Base-by-base conservation (phyloP, 2,329 filamentous ascomycete genomes). In the Colletotrichum sp. region DNA sequence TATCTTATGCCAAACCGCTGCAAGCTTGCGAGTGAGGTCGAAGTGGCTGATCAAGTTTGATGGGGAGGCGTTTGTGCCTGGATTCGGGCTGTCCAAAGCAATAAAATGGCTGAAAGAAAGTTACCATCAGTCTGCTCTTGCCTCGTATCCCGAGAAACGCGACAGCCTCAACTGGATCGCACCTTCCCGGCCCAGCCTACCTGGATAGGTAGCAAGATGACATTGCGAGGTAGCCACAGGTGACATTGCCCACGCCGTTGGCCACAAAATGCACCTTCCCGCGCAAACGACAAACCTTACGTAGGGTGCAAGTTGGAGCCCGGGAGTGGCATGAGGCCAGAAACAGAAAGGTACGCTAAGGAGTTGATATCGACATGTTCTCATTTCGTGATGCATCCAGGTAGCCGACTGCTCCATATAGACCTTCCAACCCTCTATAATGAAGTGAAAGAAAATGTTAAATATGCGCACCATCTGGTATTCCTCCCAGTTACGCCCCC, bases 401-500 rank as follows among this genome's bases (percentile, higher is more conserved):
- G 65, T 34, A 52, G 58, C 65, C 58, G 65, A 68, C 56, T 52
- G 66, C 56, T 74, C 62, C 58, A 27, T 66, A 62, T 62, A 62
- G 64, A 18, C 62, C 69, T 60, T 27, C 70, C 43, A 48, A 71
- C 27, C 62, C 66, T 78, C 74, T 77, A 77, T 74, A 67, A 28
- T 72, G 71, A 72, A 77, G 70, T 43, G 64, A 67, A 77, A 68
- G 61, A 71, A 70, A 74, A 68, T 36, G 68, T 55, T 30, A 65
- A 77, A 61, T 25, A 70, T 28, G 69, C 71, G 60, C 74, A 62
- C 70, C 74, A 30, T 77, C 76, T 78, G 76, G 75, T 77, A 72
- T 75, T 66, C 70, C 71, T 75, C 71, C 74, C 71, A 75, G 55
- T 72, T 71, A 78, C 70, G 67, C 70, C 76, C 79, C 81, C 82